Percentiles rank a stretch among this genome's conserved stretches.
Evolutionary conservation across 2,329 filamentous ascomycete species (phyloP).

Genomic region (Fusarium duplospermum): DNA sequence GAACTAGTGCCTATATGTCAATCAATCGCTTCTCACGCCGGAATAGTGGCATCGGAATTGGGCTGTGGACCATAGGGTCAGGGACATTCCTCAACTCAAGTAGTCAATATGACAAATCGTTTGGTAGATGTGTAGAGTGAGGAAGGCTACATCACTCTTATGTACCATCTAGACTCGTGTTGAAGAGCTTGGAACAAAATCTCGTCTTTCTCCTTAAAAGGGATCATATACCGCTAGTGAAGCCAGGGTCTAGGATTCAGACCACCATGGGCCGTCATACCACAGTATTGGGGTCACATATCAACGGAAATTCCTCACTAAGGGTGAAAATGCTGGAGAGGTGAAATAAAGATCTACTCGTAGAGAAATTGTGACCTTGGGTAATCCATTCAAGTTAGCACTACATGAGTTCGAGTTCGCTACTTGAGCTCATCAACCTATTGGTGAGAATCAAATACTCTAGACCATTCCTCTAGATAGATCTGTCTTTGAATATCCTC

Average conservation of each 20-base stretch:
- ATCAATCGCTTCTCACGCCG: not conserved
- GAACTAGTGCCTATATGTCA: not conserved
- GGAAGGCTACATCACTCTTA: not conserved
- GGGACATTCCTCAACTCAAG: not conserved
- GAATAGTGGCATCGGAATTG: not conserved
- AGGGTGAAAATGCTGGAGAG: not conserved
- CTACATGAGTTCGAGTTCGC: not conserved
- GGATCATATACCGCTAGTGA: not conserved
- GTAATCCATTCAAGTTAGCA: no score
- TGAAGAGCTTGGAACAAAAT: not conserved
- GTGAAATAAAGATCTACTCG: not conserved
- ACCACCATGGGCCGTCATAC: not conserved
- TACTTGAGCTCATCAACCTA: not conserved
- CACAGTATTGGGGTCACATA: no score
- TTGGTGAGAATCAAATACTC: not conserved
- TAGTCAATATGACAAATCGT: not conserved
- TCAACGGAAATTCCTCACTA: not conserved
- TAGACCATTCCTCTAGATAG: not conserved
- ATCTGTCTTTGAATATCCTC: not conserved
- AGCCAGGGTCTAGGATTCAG: not conserved
- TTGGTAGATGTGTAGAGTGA: not conserved
- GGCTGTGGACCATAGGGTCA: not conserved
- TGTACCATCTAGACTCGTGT: no score
- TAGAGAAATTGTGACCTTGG: not conserved
- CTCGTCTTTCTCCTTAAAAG: not conserved